Conservation (phyloP, 2,329 filamentous ascomycete genomes). For the Fusarium drepaniforme region DNA sequence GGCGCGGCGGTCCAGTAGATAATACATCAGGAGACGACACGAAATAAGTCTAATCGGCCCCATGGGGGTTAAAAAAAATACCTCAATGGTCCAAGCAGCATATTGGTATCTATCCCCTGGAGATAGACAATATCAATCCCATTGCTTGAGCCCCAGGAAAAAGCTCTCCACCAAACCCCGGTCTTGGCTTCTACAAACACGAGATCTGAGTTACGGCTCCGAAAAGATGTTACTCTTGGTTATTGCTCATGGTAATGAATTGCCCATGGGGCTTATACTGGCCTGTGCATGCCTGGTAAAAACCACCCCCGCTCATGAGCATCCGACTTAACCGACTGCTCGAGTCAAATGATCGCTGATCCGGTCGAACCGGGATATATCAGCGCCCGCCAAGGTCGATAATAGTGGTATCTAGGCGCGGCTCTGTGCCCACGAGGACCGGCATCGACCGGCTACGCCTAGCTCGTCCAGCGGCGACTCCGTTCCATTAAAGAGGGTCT, state of each 20-base stretch:
- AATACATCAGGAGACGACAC: slow-evolving; percentile 1
- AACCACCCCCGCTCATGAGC: slow-evolving; percentile 1
- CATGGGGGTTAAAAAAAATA: slow-evolving; percentile 2
- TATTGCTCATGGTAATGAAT: slow-evolving; percentile 21
- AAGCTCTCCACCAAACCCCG: slow-evolving; percentile 11
- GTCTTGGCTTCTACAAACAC: slow-evolving; percentile 7
- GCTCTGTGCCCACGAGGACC: slow-evolving; percentile 7
- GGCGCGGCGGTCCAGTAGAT: neutral
- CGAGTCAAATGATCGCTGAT: slow-evolving; percentile 9
- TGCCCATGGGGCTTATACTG: slow-evolving; percentile 5
- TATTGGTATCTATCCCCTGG: neutral
- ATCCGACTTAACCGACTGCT: slow-evolving; percentile 42
- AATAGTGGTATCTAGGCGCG: slow-evolving; percentile 1
- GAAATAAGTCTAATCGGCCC: neutral
- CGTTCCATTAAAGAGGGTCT: slow-evolving; percentile 27
- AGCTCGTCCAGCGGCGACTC: slow-evolving; percentile 9
- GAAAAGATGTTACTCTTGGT: slow-evolving; percentile 18
- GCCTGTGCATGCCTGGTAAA: slow-evolving; percentile 17
- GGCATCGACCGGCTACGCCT: slow-evolving; percentile 34
- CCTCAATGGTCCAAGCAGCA: neutral
- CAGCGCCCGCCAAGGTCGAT: neutral
- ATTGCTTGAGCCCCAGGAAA: neutral
- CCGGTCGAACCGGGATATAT: slow-evolving; percentile 18
- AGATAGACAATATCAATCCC: neutral
- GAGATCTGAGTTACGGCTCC: neutral